Evolutionary conservation across 352 stramenopile genomes (phyloP).

Genomic region (Pythium vanterpoolii): DNA sequence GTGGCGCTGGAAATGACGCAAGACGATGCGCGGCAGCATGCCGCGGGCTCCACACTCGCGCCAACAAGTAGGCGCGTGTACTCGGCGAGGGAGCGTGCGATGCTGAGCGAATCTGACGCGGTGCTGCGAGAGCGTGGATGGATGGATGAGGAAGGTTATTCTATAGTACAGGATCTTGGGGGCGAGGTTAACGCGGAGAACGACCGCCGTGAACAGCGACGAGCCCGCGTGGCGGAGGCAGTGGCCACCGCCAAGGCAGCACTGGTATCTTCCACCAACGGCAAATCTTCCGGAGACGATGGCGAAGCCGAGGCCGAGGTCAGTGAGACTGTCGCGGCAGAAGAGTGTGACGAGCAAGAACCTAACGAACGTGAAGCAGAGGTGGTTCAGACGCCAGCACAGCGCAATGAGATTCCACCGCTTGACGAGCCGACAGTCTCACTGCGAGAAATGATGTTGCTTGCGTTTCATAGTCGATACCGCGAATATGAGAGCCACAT

Average conservation of each 20-base stretch:
- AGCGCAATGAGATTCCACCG: slow-evolving; percentile 35
- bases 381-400: background rate
- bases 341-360: too few relatives aligned
- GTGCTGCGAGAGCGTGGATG: slow-evolving; percentile 15
- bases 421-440: slow-evolving; percentile 35
- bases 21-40: slow-evolving; percentile 34
- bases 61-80: slow-evolving; percentile 41
- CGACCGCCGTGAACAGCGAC: background rate
- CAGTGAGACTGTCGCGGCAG: background rate
- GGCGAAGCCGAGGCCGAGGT: background rate
- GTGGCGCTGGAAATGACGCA: slow-evolving; percentile 42
- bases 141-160: background rate
- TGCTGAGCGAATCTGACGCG: slow-evolving; percentile 28
- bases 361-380: too few relatives aligned
- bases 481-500: slow-evolving; percentile 25
- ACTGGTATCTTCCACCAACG: slow-evolving; percentile 3
- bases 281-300: background rate
- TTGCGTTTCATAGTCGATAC: slow-evolving; percentile 32
- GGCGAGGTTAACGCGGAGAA: background rate
- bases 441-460: slow-evolving; percentile 25
- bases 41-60: slow-evolving; percentile 32
- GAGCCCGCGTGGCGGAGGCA: slow-evolving; percentile 10
- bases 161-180: background rate
- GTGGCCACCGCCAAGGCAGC: slow-evolving; percentile 7
- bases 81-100: slow-evolving; percentile 50